phyloP scores from a whole-genome alignment of 805 yeast genomes.

The Cyberlindnera meyerae region DNA sequence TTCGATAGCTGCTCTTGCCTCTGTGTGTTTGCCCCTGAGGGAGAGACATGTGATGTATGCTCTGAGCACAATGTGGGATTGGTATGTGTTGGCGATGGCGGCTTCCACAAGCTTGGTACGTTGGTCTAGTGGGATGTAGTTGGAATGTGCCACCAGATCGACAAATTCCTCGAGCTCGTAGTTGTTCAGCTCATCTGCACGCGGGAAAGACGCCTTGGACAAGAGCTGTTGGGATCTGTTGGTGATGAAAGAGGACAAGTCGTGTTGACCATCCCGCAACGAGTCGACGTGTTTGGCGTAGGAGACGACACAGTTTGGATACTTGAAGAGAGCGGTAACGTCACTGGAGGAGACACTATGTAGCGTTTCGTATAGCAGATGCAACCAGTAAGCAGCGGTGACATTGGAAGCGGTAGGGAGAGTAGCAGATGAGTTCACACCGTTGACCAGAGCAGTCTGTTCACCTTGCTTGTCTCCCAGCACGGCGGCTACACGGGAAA shows the following conservation, averaged over 20 bases:
- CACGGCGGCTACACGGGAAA: slow-evolving; percentile 4
- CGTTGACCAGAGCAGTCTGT: slow-evolving; percentile 7
- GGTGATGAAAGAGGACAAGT: slow-evolving; percentile 9
- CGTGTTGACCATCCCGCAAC: slow-evolving; percentile 1
- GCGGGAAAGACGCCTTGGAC: slow-evolving; percentile 36
- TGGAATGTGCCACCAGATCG: slow-evolving; percentile 22
- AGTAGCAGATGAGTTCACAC: slow-evolving; percentile 10
- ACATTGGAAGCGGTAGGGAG: slow-evolving; percentile 19
- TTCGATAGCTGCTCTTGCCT: slow-evolving; percentile 31
- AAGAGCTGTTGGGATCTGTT: slow-evolving; percentile 18
- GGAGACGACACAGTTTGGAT: slow-evolving; percentile 16
- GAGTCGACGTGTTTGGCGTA: slow-evolving; percentile 8
- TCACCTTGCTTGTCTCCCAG: slow-evolving; percentile 1
- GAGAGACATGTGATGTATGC: slow-evolving; percentile 33
- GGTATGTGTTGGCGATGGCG: slow-evolving; percentile 42
- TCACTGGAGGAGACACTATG: too few relatives aligned
- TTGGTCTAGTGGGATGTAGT: slow-evolving; percentile 16
- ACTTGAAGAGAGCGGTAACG: slow-evolving; percentile 5
- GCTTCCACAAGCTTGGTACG: slow-evolving; percentile 24
- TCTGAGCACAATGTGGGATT: slow-evolving; percentile 33
- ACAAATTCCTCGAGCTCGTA: slow-evolving; percentile 29
- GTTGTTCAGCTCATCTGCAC: slow-evolving; percentile 34
- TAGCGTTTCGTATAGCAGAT: slow-evolving; percentile 12
- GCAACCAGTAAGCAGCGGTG: slow-evolving; percentile 21
- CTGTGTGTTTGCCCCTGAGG: slow-evolving; percentile 16